A percentile compares a stretch with the other conserved stretches of the same genome.
Conservation (phyloP, 108 stramenopile genomes). For the Heterococcus sp. region DNA sequence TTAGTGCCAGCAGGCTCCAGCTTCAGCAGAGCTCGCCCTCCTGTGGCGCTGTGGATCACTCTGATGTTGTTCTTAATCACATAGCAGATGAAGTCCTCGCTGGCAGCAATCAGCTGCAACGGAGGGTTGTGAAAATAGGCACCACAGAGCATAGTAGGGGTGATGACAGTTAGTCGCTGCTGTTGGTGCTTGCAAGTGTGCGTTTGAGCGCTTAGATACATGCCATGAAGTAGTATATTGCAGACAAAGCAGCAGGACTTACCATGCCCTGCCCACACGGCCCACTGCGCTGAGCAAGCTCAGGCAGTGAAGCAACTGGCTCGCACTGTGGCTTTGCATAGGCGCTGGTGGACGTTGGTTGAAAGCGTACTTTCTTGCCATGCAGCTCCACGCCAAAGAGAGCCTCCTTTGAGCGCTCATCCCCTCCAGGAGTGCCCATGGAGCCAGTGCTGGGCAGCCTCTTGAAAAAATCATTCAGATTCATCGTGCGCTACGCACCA, state of each 20-base stretch:
- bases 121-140: not conserved
- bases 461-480: not conserved
- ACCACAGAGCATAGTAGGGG: not conserved
- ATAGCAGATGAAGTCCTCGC: slow-evolving; percentile 28
- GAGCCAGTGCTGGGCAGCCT: not conserved
- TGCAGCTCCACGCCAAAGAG: not conserved
- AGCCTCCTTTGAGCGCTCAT: no score
- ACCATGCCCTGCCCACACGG: not conserved
- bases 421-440: not conserved
- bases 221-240: not conserved
- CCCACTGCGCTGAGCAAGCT: not conserved
- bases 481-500: no score
- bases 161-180: not conserved
- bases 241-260: not conserved
- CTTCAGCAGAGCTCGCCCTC: slow-evolving; percentile 24
- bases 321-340: not conserved
- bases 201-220: not conserved
- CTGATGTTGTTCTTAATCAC: slow-evolving; percentile 27
- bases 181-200: not conserved
- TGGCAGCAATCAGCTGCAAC: slow-evolving; percentile 5
- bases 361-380: not conserved
- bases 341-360: not conserved
- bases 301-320: not conserved
- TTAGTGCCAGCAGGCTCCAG: not conserved
- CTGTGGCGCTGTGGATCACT: slow-evolving; percentile 26